A percentile compares a stretch with the other conserved stretches of the same genome.
Conservation (phyloP, 78 protist species). For the Dictyostelium discoideum region DNA sequence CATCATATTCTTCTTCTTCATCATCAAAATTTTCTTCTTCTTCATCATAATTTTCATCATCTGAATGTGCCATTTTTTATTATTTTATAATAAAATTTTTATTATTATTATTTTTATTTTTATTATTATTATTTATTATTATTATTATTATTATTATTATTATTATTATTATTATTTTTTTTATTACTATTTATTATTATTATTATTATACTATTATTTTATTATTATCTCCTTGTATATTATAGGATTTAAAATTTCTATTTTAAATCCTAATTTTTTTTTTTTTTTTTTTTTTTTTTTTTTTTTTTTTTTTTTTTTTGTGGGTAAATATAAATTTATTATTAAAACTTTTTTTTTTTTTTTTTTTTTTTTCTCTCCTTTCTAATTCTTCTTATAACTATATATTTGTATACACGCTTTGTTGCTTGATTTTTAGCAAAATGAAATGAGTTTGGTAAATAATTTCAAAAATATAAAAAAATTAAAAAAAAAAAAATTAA, state of each 20-base stretch:
- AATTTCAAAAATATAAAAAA: constrained; percentile 7
- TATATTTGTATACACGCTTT: not conserved
- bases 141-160: no score
- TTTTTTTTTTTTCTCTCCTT: not conserved
- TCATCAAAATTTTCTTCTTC: constrained; percentile 25
- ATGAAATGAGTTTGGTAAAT: not conserved
- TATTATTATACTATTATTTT: no score
- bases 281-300: no score
- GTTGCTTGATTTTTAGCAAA: not conserved
- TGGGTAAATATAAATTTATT: no score
- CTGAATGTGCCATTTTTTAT: constrained; percentile 28
- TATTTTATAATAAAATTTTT: not conserved
- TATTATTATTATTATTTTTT: no score
- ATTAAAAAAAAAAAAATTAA: not conserved
- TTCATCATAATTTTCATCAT: constrained; percentile 37
- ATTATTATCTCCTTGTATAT: no score
- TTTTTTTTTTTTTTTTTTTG: no score
- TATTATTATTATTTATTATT: no score
- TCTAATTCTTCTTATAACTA: not conserved
- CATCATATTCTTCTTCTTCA: constrained; percentile 40
- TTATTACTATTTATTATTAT: no score
- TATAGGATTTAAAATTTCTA: no score
- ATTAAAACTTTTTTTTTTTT: no score
- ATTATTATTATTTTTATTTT: not conserved
- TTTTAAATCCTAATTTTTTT: no score